Evolutionary conservation across 805 yeast species (phyloP).

Genomic region (Saccharomycopsis capsularis): DNA sequence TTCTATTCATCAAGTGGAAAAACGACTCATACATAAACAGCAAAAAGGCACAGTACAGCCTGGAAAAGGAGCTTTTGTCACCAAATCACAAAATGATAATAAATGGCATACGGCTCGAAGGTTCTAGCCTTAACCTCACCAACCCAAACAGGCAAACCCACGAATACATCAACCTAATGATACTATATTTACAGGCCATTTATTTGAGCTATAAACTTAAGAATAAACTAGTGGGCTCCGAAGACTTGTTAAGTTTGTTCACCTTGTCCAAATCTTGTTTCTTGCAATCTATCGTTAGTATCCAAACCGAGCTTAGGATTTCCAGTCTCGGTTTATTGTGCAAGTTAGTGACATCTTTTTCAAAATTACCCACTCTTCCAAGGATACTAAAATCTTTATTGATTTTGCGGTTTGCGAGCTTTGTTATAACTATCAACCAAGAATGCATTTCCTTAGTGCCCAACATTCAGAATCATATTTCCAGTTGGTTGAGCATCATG

Average conservation of each 20-base stretch:
- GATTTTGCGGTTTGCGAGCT: background rate
- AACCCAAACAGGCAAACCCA: no score
- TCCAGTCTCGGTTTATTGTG: background rate
- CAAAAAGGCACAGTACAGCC: background rate
- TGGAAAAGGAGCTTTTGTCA: background rate
- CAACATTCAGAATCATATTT: no score
- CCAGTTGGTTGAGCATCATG: no score
- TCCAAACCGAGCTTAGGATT: background rate
- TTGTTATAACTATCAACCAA: no score
- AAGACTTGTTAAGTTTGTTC: slow-evolving; percentile 2
- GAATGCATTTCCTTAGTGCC: no score
- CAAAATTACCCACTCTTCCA: background rate
- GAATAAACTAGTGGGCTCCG: slow-evolving; percentile 9
- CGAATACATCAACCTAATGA: slow-evolving; percentile 12
- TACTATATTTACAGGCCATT: slow-evolving; percentile 13
- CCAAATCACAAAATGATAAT: slow-evolving; percentile 8
- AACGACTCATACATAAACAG: background rate
- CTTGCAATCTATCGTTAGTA: background rate
- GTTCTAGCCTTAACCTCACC: no score
- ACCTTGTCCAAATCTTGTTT: background rate
- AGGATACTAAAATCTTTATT: slow-evolving; percentile 3
- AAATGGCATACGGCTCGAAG: background rate
- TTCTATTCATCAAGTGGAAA: background rate
- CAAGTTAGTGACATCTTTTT: slow-evolving; percentile 1
- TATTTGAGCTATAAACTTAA: slow-evolving; percentile 9